These are phyloP conservation scores for Trypanosoma lewisi DNA, from an alignment of 208 protist species.

Conservation along the genomic window DNA sequence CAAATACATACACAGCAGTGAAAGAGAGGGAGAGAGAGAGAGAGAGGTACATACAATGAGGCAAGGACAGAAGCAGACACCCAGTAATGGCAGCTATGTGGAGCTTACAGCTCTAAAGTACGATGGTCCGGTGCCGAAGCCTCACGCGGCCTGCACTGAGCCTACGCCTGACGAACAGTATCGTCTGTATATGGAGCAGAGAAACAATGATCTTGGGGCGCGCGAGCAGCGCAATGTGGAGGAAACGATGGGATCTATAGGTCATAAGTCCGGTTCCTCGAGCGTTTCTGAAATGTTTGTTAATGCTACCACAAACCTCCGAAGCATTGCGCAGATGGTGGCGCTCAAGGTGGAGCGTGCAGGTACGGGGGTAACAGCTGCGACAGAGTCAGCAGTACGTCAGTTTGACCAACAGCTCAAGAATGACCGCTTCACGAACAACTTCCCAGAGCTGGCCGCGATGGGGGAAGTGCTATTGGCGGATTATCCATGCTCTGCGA, in stretches of 20 bases:
- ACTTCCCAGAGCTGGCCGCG: constrained; percentile 55
- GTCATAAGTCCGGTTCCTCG: neutral
- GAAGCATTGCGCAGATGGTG: constrained; percentile 33
- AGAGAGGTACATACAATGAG: constrained; percentile 8
- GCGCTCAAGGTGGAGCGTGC: constrained; percentile 52
- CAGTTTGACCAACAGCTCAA: constrained; percentile 55
- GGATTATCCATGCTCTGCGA: constrained; percentile 63
- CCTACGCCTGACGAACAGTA: constrained; percentile 77
- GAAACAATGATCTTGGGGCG: constrained; percentile 30
- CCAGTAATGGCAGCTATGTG: constrained; percentile 22
- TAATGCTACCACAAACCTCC: constrained; percentile 21
- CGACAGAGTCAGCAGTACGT: constrained; percentile 56
- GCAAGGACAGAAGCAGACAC: neutral
- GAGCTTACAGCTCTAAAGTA: constrained; percentile 46
- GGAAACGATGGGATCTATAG: neutral
- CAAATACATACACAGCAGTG: neutral
- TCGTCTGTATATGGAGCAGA: constrained; percentile 28
- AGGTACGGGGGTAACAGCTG: constrained; percentile 37
- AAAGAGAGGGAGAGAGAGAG: neutral
- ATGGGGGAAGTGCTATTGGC: constrained; percentile 64
- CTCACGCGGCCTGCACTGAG: constrained; percentile 49
- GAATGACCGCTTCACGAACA: constrained; percentile 47
- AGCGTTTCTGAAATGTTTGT: constrained; percentile 14
- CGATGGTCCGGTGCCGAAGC: constrained; percentile 50
- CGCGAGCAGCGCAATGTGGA: constrained; percentile 24